Base-by-base conservation (phyloP, 371 early-diverging fungal genomes). In the Capillidium heterosporum region DNA sequence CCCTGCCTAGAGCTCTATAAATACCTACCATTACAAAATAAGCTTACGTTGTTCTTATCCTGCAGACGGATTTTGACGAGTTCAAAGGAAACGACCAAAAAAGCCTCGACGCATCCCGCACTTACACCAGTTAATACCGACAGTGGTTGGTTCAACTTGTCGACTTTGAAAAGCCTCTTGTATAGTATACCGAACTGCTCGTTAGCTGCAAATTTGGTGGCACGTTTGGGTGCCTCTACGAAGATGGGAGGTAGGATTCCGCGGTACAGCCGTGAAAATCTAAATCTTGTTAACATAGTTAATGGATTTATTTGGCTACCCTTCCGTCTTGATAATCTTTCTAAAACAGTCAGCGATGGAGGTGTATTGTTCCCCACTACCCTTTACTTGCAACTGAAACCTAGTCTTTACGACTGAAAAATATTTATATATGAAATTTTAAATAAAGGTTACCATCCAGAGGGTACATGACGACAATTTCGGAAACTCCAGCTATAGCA, bases 161-260 rank as follows among this genome's bases (percentile, higher is more conserved):
- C 77, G 48, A 72, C 56, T n/a, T 78, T 77, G 68, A 89, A 77
- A 51, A 80, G 28, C 58, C 73, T 75, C 65, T 72, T 80, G 66
- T 77, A 87, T 59, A 85, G 64, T 19, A 70, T 65, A 3, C 79
- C 78, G 62, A 87, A 89, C 68, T 87, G 85, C 66, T 89, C 95
- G 64, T 94, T 94, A 42, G 92, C 83, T 15, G 90, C 85, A 73
- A 95, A 94, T 67, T 96, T 96, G 68, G 87, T 93, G 13, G 94
- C 93, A 55, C 97, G 82, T 74, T 96, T 96, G 19, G 97, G 97
- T 46, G 97, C 97, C 72, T 96, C 97, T 1, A 96, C 91, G 71
- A 95, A 71, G 66, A 96, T 90, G 2, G 97, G 97, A 21, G 97
- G 91, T 32, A 91, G 62, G 59, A 96, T 94, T 46, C 97, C 96